Conservation (phyloP, 1,284 basidiomycete species). For the Nidula niveotomentosa region DNA sequence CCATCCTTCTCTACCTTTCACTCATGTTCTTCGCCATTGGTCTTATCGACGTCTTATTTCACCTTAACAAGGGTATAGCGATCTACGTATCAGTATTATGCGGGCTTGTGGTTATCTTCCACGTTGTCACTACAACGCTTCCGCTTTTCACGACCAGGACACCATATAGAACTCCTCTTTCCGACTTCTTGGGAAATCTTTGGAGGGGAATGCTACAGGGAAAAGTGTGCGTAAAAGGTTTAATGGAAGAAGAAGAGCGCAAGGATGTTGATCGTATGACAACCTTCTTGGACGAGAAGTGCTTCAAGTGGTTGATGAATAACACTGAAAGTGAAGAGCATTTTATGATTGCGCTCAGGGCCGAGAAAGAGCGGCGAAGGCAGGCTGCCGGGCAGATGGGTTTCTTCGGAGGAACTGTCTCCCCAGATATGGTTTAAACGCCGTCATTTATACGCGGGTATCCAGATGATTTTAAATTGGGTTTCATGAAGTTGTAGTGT, state of each 20-base stretch:
- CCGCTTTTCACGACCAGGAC: slow-evolving; percentile 9
- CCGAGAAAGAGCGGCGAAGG: slow-evolving; percentile 1
- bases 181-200: slow-evolving; percentile 7
- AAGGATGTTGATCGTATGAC: slow-evolving; percentile 5
- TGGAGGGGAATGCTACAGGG: slow-evolving; percentile 5
- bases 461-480: too few relatives aligned
- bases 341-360: not conserved
- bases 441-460: too few relatives aligned
- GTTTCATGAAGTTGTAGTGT: too few relatives aligned
- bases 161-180: slow-evolving; percentile 8
- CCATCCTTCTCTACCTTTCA: slow-evolving; percentile 5
- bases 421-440: too few relatives aligned
- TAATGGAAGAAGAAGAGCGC: slow-evolving; percentile 7
- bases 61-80: slow-evolving; percentile 7
- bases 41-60: slow-evolving; percentile 8
- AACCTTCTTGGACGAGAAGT: slow-evolving; percentile 1
- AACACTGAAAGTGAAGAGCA: slow-evolving; percentile 5
- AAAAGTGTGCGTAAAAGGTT: slow-evolving; percentile 1
- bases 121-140: slow-evolving; percentile 5
- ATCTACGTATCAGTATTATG: slow-evolving; percentile 6
- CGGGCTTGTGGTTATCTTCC: slow-evolving; percentile 7
- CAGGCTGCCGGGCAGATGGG: not conserved
- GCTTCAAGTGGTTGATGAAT: slow-evolving; percentile 5
- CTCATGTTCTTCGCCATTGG: slow-evolving; percentile 8
- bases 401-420: too few relatives aligned